Base-by-base conservation (phyloP, 768 basidiomycete species). In the Termitomyces sp. region DNA sequence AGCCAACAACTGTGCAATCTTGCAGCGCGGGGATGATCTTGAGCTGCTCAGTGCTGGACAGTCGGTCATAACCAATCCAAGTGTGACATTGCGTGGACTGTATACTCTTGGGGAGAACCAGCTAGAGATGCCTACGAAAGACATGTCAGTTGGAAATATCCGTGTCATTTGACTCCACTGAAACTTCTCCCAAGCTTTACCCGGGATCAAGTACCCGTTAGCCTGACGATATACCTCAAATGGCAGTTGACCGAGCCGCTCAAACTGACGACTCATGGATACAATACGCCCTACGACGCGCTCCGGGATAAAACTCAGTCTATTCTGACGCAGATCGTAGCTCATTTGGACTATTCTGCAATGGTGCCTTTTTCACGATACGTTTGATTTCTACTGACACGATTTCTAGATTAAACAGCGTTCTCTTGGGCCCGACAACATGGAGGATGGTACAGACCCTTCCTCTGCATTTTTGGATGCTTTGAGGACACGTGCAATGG, bases 51-150 rank as follows among this genome's bases (percentile, higher is more conserved):
- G 86, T 50, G 91, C 91, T 42, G 91, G 91, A 1, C 91, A 93
- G 68, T 89, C 89, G 54, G 90, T 86, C 61, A 87, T 93, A 67
- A 92, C 91, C 12, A 88, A 90, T 66, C 90, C 91, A 4, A 91
- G 86, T 58, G 86, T 93, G 48, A 92, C 91, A 2, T 73, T 93
- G 5, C 87, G 91, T 57, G 89, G 89, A 3, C 65, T 93, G 20
- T 93, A 84, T 70, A 90, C 91, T 1, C 80, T 89, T 2, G 91
- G 91, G 31, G 91, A 93, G 69, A 91, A 89, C 65, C 91, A 93
- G 69, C 69, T 90, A 31, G 91, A 92, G 69, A 88, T 92, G 87
- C 90, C 91, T 3, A 92, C 90, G 8, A 92, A 92, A 72, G 89
- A 91, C 63, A 91, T 91, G 88, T 88, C 64, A 64, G 87, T 73